A percentile compares a stretch with the other conserved stretches of the same genome.
Conservation (phyloP, 495 filamentous ascomycete genomes). For the Massariosphaeria phaeospora region DNA sequence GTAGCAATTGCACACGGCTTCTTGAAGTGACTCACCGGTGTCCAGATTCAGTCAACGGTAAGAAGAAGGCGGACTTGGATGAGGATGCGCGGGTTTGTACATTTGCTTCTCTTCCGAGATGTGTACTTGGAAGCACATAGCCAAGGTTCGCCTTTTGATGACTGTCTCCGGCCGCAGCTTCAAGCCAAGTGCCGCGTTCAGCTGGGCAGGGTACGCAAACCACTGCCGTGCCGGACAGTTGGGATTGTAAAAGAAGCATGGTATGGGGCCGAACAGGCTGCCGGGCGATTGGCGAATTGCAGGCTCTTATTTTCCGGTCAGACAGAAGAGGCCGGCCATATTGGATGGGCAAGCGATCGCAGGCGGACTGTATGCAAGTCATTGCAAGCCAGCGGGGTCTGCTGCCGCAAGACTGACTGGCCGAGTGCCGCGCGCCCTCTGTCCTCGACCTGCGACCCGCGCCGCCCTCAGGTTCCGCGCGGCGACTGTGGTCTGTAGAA, state of each 20-base stretch:
- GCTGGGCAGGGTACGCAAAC: constrained; percentile 13
- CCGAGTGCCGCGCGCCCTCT: not conserved
- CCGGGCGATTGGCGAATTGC: constrained; percentile 15
- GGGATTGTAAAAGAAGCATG: no score
- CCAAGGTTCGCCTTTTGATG: no score
- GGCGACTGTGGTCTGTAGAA: not conserved
- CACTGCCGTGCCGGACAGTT: not conserved
- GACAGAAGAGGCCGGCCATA: constrained; percentile 17
- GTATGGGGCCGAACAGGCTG: no score
- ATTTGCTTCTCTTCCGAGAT: not conserved
- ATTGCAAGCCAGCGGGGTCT: constrained; percentile 16
- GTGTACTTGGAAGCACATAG: not conserved
- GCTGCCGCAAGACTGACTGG: not conserved
- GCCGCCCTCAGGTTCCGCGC: constrained; percentile 2
- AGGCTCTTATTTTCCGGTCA: constrained; percentile 13
- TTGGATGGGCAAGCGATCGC: constrained; percentile 14
- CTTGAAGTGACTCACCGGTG: constrained; percentile 15
- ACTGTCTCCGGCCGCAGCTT: no score
- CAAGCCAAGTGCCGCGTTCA: constrained; percentile 7
- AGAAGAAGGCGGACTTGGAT: not conserved
- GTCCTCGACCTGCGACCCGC: not conserved
- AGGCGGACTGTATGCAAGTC: constrained; percentile 9
- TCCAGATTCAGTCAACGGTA: no score
- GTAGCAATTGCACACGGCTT: no score
- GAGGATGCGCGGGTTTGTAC: constrained; percentile 3